These are phyloP conservation scores for Arbutus unedo DNA, from an alignment of 148 eudicot genomes.

Conservation along the genomic window DNA sequence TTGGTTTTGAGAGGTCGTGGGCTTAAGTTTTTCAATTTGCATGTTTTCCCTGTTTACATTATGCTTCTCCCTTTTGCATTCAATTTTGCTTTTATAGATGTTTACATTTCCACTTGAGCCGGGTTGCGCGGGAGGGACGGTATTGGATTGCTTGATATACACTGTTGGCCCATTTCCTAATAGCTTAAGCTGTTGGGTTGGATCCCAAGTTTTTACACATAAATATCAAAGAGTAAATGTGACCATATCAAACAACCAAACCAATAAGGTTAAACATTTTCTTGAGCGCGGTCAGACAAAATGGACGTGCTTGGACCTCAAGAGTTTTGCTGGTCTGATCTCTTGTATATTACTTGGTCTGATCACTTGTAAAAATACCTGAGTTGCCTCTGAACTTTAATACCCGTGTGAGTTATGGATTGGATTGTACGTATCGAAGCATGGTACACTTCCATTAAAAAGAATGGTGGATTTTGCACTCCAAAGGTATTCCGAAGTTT, in stretches of 20 bases:
- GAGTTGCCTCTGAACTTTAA: neutral
- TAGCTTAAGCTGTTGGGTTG: no score
- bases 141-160: no score
- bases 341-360: neutral
- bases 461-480: neutral
- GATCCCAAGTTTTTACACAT: neutral
- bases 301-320: neutral
- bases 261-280: neutral
- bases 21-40: no score
- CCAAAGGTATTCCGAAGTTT: neutral
- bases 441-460: neutral
- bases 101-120: no score
- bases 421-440: neutral
- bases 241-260: neutral
- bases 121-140: no score
- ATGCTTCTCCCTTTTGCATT: no score
- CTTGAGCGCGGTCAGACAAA: neutral
- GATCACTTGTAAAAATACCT: neutral
- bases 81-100: no score
- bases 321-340: neutral
- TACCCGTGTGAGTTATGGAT: neutral
- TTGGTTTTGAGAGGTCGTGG: no score
- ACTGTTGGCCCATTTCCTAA: no score
- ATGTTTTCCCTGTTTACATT: no score
- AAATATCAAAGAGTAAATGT: neutral